Percentiles rank a stretch among this genome's conserved stretches.
Evolutionary conservation across 495 filamentous ascomycete species (phyloP).

Genomic region (Aspergillus avenaceus): DNA sequence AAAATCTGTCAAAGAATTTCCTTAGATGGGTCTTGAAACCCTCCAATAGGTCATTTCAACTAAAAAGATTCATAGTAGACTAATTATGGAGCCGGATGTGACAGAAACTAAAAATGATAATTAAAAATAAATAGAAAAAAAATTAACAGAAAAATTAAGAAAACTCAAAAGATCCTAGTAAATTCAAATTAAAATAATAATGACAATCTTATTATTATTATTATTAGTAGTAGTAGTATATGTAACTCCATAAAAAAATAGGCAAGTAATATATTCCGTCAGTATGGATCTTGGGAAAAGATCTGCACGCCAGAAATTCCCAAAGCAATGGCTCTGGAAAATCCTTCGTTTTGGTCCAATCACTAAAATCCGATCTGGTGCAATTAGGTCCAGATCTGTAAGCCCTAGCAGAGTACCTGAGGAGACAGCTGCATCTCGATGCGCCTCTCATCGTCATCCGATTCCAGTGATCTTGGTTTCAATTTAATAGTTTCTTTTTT

Average conservation of each 20-base stretch:
- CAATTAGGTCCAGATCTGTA: not conserved
- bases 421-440: not conserved
- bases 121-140: not conserved
- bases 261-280: not conserved
- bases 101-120: not conserved
- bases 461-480: not conserved
- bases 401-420: not conserved
- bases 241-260: not conserved
- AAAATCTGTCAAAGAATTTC: not conserved
- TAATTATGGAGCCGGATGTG: no score
- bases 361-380: slow-evolving; percentile 1
- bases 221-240: not conserved
- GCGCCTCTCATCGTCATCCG: not conserved
- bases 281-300: slow-evolving; percentile 1
- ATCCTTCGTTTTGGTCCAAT: slow-evolving; percentile 4
- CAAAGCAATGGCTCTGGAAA: slow-evolving; percentile 8
- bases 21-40: not conserved
- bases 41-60: not conserved
- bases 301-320: slow-evolving; percentile 14
- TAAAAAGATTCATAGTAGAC: not conserved
- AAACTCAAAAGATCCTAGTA: no score
- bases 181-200: no score
- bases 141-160: not conserved
- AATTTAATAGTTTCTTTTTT: not conserved
- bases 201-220: not conserved